Evolutionary conservation across 75 land plant genomes (phyloP), one percentile per base, ranked within the genome.

Genomic region (Azolla pinnata): DNA sequence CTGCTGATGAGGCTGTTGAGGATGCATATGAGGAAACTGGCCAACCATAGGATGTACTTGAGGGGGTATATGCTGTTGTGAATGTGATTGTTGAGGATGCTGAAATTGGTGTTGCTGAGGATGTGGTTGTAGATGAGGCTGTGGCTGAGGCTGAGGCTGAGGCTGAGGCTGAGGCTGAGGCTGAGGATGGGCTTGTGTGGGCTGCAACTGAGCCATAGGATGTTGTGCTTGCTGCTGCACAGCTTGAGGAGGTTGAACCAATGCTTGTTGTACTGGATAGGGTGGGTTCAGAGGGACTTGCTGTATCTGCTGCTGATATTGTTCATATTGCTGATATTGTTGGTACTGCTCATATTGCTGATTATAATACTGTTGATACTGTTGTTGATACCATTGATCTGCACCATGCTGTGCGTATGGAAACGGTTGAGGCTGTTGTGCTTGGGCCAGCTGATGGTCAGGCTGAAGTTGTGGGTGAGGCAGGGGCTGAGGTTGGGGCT

Each of bases 301-400:
- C 24, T 51, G 71, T 4, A 35, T n/a, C 2, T 67, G 48, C 57
- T 75, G 84, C 56, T 78, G 85, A 56, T 78, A 75, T 17, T 76
- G 79, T 33, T 66, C 70, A 49, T 82, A 79, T 26, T 82, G 81
- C 33, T 72, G 75, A 59, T 71, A 78, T 3, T 74, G 75, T 50
- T 76, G 83, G 29, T 78, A 74, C 47, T 78, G 78, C 28, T 79
- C 75, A 32, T 80, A 79, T 30, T 70, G 72, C 32, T 79, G 73
- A 62, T 81, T 74, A 32, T 78, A 74, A 54, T 78, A 81, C 28
- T 79, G 80, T 38, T 80, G 82, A 31, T 70, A 75, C 32, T 79
- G 73, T 29, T 71, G 81, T 44, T 81, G 79, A 58, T 82, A 79
- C 86, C 80, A 80, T 67, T 83, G 86, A 0, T 83, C 83, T 29